A percentile compares a stretch with the other conserved stretches of the same genome.
These are phyloP conservation scores for Eutrema japonicum DNA, from an alignment of 345 rosid species.

Conservation along the genomic window DNA sequence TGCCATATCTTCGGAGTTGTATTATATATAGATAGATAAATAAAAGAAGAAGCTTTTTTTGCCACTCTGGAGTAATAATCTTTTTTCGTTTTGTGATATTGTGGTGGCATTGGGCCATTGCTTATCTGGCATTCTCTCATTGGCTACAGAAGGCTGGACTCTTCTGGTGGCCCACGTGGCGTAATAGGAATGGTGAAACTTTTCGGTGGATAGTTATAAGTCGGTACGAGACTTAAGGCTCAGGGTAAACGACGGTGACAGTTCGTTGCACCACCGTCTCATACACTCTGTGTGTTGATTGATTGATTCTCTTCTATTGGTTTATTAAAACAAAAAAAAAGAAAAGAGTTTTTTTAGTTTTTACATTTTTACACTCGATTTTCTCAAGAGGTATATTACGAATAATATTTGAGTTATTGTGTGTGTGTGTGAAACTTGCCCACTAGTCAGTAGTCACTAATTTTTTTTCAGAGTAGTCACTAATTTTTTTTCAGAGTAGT, in stretches of 20 bases:
- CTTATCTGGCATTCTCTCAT: slow-evolving; percentile 25
- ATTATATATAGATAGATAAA: neutral
- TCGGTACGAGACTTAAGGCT: slow-evolving; percentile 42
- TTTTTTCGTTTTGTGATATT: neutral
- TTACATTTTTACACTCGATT: neutral
- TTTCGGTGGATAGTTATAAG: slow-evolving; percentile 42
- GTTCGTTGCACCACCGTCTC: slow-evolving; percentile 41
- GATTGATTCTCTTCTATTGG: neutral
- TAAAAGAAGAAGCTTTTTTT: slow-evolving; percentile 1
- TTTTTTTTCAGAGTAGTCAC: too few relatives aligned
- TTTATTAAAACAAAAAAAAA: neutral
- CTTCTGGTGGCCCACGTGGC: slow-evolving; percentile 29
- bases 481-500: too few relatives aligned
- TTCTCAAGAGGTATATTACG: slow-evolving; percentile 3
- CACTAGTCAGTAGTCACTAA: slow-evolving; percentile 33
- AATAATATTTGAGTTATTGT: neutral
- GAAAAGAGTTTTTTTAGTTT: neutral
- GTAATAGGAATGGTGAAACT: slow-evolving; percentile 10
- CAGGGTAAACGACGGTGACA: slow-evolving; percentile 40
- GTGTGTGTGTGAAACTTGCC: slow-evolving; percentile 27
- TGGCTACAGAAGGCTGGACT: slow-evolving; percentile 30
- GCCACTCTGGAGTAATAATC: slow-evolving; percentile 39
- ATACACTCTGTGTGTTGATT: slow-evolving; percentile 3
- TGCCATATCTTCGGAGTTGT: slow-evolving; percentile 32
- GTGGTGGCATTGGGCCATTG: slow-evolving; percentile 30